Evolutionary conservation across 164 flowering plant genomes (phyloP).

Genomic region (Pachysandra terminalis): DNA sequence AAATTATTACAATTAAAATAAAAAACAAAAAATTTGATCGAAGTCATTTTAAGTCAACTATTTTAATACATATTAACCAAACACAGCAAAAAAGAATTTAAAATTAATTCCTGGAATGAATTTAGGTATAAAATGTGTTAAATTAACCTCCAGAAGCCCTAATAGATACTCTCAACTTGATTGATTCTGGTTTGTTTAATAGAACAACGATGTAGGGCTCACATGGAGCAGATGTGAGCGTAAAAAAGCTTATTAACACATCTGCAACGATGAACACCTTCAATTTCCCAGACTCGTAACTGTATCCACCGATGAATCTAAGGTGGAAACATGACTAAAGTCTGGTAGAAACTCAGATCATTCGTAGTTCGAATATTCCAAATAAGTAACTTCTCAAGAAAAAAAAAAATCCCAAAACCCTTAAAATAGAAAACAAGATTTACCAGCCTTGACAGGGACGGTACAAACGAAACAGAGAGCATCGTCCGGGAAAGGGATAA

Average conservation of each 20-base stretch:
- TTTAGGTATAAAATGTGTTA: no score
- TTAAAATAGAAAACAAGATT: background rate
- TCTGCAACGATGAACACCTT: conserved; percentile 6
- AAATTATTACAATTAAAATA: no score
- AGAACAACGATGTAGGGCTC: background rate
- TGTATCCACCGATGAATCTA: background rate
- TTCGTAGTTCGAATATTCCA: no score
- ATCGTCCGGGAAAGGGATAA: background rate
- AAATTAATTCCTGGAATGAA: no score
- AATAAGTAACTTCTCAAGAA: background rate
- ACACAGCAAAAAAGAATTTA: no score
- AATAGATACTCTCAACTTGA: no score
- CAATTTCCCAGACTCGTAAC: conserved; percentile 1
- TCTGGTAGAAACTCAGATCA: conserved; percentile 2
- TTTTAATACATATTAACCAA: no score
- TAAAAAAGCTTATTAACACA: background rate
- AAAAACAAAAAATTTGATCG: no score
- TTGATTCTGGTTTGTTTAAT: no score
- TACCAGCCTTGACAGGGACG: background rate
- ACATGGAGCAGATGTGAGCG: conserved; percentile 5
- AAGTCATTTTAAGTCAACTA: no score
- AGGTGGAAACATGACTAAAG: conserved; percentile 5
- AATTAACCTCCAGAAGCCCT: no score
- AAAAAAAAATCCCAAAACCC: no score
- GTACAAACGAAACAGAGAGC: background rate